Conservation (phyloP, 129 eudicot genomes). For the Ambrosia artemisiifolia region DNA sequence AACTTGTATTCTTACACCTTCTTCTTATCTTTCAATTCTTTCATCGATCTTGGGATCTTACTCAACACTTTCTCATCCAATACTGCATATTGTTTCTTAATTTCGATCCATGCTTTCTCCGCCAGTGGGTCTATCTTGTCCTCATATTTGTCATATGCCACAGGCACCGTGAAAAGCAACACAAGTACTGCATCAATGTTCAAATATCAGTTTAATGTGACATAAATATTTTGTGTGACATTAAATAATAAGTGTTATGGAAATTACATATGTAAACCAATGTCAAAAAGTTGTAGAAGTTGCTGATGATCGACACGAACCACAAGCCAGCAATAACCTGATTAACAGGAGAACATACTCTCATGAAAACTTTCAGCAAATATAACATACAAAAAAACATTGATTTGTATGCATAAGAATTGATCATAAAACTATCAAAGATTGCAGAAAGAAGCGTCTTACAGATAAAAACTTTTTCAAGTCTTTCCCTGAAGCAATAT, state of each 20-base stretch:
- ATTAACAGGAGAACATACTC: background rate
- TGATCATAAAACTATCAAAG: background rate
- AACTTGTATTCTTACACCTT: constrained; percentile 25
- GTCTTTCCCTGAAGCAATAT: constrained; percentile 79
- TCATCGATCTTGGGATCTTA: constrained; percentile 78
- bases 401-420: background rate
- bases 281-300: constrained; percentile 77
- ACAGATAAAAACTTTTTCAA: constrained; percentile 74
- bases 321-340: constrained; percentile 90
- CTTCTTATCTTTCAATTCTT: constrained; percentile 66
- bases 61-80: constrained; percentile 81
- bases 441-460: constrained; percentile 29
- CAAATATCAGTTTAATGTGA: background rate
- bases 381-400: background rate
- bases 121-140: constrained; percentile 75
- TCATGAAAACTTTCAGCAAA: background rate
- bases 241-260: background rate
- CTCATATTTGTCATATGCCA: constrained; percentile 78
- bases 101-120: constrained; percentile 79
- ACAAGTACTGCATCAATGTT: constrained; percentile 46
- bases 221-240: background rate
- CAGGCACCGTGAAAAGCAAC: constrained; percentile 66
- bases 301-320: constrained; percentile 73
- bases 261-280: constrained; percentile 70
- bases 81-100: constrained; percentile 81